These are phyloP conservation scores for Pseudofabraea citricarpa DNA, from an alignment of 2,329 filamentous ascomycete genomes.

Conservation along the genomic window DNA sequence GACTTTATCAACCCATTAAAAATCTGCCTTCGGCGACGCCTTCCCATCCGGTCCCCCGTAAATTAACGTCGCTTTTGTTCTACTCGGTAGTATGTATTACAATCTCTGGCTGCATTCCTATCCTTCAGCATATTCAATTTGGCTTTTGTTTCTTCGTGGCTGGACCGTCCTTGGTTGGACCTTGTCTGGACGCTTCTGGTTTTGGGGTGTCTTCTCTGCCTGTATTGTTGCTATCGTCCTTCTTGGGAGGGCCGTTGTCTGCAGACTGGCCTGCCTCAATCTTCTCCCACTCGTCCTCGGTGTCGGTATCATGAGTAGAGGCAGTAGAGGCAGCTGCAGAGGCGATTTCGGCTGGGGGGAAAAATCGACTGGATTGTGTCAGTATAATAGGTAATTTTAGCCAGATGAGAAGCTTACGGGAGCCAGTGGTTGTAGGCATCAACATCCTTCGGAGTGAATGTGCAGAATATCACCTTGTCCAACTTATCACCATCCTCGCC, in stretches of 20 bases:
- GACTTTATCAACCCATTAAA: too few relatives aligned
- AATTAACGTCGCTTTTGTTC: not conserved
- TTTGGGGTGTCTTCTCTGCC: slow-evolving; percentile 18
- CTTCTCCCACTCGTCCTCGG: slow-evolving; percentile 21
- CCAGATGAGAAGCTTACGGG: slow-evolving; percentile 67
- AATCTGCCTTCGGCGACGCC: not conserved
- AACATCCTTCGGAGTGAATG: slow-evolving; percentile 75
- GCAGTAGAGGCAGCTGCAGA: too few relatives aligned
- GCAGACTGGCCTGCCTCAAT: slow-evolving; percentile 20
- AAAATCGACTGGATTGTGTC: too few relatives aligned
- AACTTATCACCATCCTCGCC: slow-evolving; percentile 44
- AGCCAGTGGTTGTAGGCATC: slow-evolving; percentile 63
- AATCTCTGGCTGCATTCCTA: not conserved
- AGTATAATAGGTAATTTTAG: too few relatives aligned
- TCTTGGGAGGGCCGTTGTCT: slow-evolving; percentile 17
- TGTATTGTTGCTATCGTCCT: slow-evolving; percentile 1
- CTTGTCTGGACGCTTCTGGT: slow-evolving; percentile 32
- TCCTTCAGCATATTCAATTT: slow-evolving; percentile 7
- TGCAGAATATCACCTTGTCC: slow-evolving; percentile 78
- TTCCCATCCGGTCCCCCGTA: not conserved
- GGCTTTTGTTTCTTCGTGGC: slow-evolving; percentile 30
- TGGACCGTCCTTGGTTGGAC: slow-evolving; percentile 28
- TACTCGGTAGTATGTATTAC: not conserved
- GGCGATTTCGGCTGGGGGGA: slow-evolving; percentile 37
- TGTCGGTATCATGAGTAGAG: slow-evolving; percentile 1